phyloP scores from a whole-genome alignment of 2,329 filamentous ascomycete species.

The Hymenoscyphus fraxineus region DNA sequence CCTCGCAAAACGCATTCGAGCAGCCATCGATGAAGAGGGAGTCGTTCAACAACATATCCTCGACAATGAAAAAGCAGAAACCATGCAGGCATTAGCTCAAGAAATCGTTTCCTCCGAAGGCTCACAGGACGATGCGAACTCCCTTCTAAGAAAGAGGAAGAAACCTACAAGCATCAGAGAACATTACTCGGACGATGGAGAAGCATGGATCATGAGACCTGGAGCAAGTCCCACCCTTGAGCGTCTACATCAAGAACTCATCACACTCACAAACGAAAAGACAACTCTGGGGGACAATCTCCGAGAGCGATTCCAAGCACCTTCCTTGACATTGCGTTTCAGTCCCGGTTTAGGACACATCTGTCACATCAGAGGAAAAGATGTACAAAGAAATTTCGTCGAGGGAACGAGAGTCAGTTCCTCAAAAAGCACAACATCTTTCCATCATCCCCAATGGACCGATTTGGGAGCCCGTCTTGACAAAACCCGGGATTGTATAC shows the following conservation, averaged over 20 bases:
- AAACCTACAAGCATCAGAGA: constrained; percentile 49
- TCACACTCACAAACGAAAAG: constrained; percentile 58
- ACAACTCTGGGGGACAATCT: constrained; percentile 56
- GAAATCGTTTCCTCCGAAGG: constrained; percentile 66
- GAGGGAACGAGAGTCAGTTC: constrained; percentile 60
- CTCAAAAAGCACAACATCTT: constrained; percentile 79
- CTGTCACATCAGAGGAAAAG: constrained; percentile 83
- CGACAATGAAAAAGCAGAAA: constrained; percentile 66
- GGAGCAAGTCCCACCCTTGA: constrained; percentile 63
- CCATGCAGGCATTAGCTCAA: constrained; percentile 70
- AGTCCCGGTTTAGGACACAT: constrained; percentile 84
- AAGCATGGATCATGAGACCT: constrained; percentile 63
- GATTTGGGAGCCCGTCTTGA: constrained; percentile 75
- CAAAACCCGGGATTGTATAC: constrained; percentile 71
- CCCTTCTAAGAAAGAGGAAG: constrained; percentile 40
- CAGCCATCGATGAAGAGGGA: constrained; percentile 89
- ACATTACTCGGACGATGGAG: constrained; percentile 56
- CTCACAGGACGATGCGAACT: constrained; percentile 51
- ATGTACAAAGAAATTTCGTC: constrained; percentile 41
- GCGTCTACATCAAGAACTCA: constrained; percentile 65
- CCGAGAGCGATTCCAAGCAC: constrained; percentile 55
- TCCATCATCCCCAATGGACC: constrained; percentile 83
- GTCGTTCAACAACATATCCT: constrained; percentile 75
- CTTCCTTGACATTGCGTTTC: constrained; percentile 76
- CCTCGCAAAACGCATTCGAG: constrained; percentile 67